These are phyloP conservation scores for Juglanconis oblonga DNA, from an alignment of 2,329 filamentous ascomycete genomes.

Conservation along the genomic window DNA sequence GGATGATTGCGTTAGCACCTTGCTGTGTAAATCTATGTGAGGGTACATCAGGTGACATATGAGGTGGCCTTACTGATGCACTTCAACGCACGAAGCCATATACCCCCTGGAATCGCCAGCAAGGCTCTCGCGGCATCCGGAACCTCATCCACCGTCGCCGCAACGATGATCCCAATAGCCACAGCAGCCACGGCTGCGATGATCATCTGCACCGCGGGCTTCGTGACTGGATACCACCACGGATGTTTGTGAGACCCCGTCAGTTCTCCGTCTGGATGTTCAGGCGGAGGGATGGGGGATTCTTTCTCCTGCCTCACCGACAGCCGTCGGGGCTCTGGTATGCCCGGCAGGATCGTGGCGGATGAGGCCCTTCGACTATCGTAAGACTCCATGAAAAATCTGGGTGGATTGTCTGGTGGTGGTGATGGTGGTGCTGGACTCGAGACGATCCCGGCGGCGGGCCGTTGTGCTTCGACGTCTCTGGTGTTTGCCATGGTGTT, in stretches of 20 bases:
- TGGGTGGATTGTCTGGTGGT: too few relatives aligned
- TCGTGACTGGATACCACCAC: slow-evolving; percentile 36
- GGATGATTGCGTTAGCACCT: background rate
- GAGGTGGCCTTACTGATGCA: slow-evolving; percentile 38
- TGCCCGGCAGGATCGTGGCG: background rate
- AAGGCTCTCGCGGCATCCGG: slow-evolving; percentile 39
- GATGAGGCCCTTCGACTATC: background rate
- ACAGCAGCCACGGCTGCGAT: slow-evolving; percentile 46
- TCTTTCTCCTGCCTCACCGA: too few relatives aligned
- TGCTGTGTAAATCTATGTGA: background rate
- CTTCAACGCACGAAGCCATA: slow-evolving; percentile 48
- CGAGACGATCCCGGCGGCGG: too few relatives aligned
- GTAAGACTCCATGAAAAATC: background rate
- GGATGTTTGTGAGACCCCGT: slow-evolving; percentile 23
- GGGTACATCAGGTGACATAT: too few relatives aligned
- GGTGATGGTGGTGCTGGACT: too few relatives aligned
- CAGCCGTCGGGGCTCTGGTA: too few relatives aligned
- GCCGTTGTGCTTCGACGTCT: too few relatives aligned
- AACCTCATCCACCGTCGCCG: slow-evolving; percentile 38
- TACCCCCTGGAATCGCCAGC: slow-evolving; percentile 44
- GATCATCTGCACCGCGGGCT: slow-evolving; percentile 49
- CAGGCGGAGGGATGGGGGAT: background rate
- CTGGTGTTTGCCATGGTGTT: background rate
- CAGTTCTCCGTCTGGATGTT: background rate
- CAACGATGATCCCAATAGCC: slow-evolving; percentile 45